phyloP scores from a whole-genome alignment of 768 basidiomycete species.

The Phaeotremella skinneri region DNA sequence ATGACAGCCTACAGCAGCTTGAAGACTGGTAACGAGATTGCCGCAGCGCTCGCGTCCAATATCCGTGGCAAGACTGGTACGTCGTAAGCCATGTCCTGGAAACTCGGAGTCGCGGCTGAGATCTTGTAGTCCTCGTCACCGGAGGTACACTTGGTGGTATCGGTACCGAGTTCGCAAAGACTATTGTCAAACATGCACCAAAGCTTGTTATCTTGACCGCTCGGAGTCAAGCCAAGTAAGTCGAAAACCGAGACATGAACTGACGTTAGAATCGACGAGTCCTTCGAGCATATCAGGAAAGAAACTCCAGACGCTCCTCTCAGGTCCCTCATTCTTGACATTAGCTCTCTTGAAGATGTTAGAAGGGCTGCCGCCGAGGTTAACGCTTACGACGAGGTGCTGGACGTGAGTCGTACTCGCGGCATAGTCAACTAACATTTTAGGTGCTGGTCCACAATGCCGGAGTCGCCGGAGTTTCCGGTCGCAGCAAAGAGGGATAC shows the following conservation, averaged over 20 bases:
- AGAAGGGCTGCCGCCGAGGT: conserved; percentile 11
- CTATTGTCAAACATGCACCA: conserved; percentile 13
- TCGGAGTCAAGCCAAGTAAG: conserved; percentile 16
- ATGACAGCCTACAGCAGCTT: neutral
- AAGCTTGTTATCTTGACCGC: conserved; percentile 14
- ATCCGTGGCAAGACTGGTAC: conserved; percentile 10
- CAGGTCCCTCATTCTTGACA: conserved; percentile 5
- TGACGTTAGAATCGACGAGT: conserved; percentile 13
- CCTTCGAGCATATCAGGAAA: conserved; percentile 3
- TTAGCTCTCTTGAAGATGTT: conserved; percentile 11
- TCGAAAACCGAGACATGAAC: neutral
- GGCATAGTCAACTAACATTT: neutral
- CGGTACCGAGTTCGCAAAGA: conserved; percentile 17
- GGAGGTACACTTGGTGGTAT: conserved; percentile 20
- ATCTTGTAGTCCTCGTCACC: conserved; percentile 10
- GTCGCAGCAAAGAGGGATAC: conserved; percentile 11
- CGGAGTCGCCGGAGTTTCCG: conserved; percentile 4
- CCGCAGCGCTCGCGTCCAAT: neutral
- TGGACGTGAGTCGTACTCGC: conserved; percentile 10
- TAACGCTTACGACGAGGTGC: conserved; percentile 8
- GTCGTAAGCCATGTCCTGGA: neutral
- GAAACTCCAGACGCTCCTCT: conserved; percentile 14
- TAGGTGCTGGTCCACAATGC: conserved; percentile 21
- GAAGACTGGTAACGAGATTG: neutral
- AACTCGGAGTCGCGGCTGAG: neutral